Conservation (phyloP, 768 basidiomycete genomes). For the Boletus fagicola region DNA sequence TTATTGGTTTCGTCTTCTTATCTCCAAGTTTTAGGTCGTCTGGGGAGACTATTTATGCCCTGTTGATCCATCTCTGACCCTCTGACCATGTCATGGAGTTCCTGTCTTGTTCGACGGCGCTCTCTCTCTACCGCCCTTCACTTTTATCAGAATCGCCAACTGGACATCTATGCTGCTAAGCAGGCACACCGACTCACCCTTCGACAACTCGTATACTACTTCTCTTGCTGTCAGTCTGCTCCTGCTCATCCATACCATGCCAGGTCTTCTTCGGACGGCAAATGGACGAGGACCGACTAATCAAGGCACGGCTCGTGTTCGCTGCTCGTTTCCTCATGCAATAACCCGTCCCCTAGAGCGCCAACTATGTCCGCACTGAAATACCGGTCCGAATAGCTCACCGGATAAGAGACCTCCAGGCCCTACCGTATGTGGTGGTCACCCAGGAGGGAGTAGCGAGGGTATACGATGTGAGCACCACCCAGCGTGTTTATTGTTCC, state of each 20-base stretch:
- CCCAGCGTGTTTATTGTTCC: not conserved
- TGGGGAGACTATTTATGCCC: too few relatives aligned
- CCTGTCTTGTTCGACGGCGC: conserved; percentile 18
- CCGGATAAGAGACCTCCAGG: conserved; percentile 81
- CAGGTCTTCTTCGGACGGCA: conserved; percentile 86
- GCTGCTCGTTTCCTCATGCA: not conserved
- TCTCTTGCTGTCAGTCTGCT: not conserved
- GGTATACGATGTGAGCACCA: conserved; percentile 73
- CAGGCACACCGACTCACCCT: conserved; percentile 71
- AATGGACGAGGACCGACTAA: conserved; percentile 73
- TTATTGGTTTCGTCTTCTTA: not conserved
- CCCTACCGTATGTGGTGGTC: conserved; percentile 82
- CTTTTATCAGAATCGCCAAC: conserved; percentile 81
- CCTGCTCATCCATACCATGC: conserved; percentile 5
- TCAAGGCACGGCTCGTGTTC: conserved; percentile 51
- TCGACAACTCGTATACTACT: conserved; percentile 64
- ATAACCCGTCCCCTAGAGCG: conserved; percentile 51
- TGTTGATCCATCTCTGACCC: conserved; percentile 3
- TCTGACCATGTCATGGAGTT: conserved; percentile 27
- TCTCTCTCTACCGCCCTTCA: conserved; percentile 45
- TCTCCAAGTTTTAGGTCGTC: too few relatives aligned
- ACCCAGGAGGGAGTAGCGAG: conserved; percentile 79
- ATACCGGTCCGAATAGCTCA: conserved; percentile 87
- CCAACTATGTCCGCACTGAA: conserved; percentile 88
- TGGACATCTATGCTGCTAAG: conserved; percentile 77